These are phyloP conservation scores for Rhizopogon vesiculosus DNA, from an alignment of 768 basidiomycete genomes.

Conservation along the genomic window DNA sequence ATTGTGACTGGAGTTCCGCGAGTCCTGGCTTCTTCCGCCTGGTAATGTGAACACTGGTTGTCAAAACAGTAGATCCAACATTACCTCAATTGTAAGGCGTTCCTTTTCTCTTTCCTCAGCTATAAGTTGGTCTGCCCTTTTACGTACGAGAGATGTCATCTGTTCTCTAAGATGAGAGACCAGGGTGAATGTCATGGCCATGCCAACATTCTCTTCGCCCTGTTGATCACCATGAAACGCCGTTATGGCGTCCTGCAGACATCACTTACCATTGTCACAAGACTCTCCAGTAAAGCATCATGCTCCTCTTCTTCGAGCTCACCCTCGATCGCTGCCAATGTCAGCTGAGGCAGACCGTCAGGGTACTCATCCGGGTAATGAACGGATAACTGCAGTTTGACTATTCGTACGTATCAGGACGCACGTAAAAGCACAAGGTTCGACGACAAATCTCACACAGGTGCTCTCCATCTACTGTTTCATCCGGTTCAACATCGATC, in stretches of 20 bases:
- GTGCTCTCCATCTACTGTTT: slow-evolving; percentile 55
- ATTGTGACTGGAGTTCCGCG: slow-evolving; percentile 89
- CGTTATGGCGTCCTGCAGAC: not conserved
- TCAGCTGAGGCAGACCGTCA: slow-evolving; percentile 71
- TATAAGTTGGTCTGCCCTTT: slow-evolving; percentile 50
- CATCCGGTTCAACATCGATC: slow-evolving; percentile 88
- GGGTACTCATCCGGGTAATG: slow-evolving; percentile 83
- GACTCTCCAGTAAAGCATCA: slow-evolving; percentile 47
- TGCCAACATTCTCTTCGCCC: slow-evolving; percentile 86
- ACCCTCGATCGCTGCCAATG: slow-evolving; percentile 59
- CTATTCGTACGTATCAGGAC: slow-evolving; percentile 39
- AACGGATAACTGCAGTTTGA: slow-evolving; percentile 67
- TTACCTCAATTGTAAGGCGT: slow-evolving; percentile 70
- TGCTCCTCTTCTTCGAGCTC: slow-evolving; percentile 59
- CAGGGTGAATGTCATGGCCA: slow-evolving; percentile 98
- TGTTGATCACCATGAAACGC: slow-evolving; percentile 20
- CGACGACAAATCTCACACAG: slow-evolving; percentile 36
- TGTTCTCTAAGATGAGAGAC: slow-evolving; percentile 81
- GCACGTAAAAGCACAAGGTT: not conserved
- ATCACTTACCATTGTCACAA: slow-evolving; percentile 51
- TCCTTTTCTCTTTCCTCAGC: slow-evolving; percentile 71
- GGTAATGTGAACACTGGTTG: slow-evolving; percentile 2
- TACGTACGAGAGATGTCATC: slow-evolving; percentile 57
- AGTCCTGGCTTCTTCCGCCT: slow-evolving; percentile 87
- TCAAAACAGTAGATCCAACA: slow-evolving; percentile 2